These are phyloP conservation scores for Citrus sp. DNA, from an alignment of 345 rosid species.

Conservation along the genomic window DNA sequence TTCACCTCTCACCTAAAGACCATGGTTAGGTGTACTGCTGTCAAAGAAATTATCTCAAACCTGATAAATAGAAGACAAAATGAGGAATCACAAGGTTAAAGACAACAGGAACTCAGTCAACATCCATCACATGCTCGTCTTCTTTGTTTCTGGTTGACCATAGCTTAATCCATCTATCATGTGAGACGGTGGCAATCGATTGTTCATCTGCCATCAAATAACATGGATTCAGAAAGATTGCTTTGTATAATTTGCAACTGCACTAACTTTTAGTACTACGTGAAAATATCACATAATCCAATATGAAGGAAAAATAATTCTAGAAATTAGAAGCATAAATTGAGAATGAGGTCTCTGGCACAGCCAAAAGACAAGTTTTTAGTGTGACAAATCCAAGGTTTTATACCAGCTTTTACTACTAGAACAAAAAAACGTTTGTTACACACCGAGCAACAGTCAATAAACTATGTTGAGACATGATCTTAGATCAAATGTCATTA, in stretches of 20 bases:
- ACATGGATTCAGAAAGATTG: neutral
- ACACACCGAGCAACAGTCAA: neutral
- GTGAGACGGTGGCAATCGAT: neutral
- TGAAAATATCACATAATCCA: neutral
- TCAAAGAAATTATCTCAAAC: neutral
- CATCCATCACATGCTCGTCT: conserved; percentile 5
- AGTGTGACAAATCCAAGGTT: neutral
- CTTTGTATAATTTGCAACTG: neutral
- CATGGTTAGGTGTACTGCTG: no score
- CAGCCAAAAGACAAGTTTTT: neutral
- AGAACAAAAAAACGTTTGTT: no score
- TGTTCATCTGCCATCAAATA: neutral
- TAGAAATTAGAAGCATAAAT: neutral
- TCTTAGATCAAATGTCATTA: neutral
- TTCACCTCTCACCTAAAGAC: no score
- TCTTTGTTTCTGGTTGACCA: neutral
- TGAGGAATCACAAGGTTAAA: neutral
- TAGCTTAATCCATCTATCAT: conserved; percentile 12
- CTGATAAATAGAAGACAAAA: neutral
- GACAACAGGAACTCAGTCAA: neutral
- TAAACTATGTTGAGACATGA: neutral
- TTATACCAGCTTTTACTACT: neutral
- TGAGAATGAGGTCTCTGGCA: neutral
- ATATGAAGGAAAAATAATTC: neutral
- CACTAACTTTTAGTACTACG: neutral